Conservation (phyloP, 2,329 filamentous ascomycete species). For the Aspergillus unguis region DNA sequence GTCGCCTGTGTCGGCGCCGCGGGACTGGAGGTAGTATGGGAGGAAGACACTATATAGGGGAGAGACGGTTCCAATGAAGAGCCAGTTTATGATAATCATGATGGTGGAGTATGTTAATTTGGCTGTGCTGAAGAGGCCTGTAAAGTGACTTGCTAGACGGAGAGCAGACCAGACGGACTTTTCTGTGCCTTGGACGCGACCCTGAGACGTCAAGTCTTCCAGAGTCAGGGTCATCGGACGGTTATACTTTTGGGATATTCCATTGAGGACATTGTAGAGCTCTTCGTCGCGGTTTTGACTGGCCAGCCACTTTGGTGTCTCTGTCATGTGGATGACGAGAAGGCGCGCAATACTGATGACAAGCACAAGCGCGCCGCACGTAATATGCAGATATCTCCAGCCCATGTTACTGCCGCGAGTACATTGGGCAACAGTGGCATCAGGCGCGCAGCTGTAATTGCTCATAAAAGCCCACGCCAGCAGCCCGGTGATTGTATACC, state of each 20-base stretch:
- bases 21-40: conserved; percentile 71
- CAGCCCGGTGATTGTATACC: conserved; percentile 33
- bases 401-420: conserved; percentile 56
- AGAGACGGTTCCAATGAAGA: conserved; percentile 79
- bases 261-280: conserved; percentile 64
- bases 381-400: conserved; percentile 69
- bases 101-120: conserved; percentile 24
- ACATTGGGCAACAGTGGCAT: conserved; percentile 32
- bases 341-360: conserved; percentile 73
- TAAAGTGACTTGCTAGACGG: conserved; percentile 32
- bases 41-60: conserved; percentile 87
- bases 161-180: conserved; percentile 7
- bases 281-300: conserved; percentile 70
- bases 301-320: conserved; percentile 80
- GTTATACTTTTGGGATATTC: conserved; percentile 3
- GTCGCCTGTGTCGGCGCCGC: conserved; percentile 28
- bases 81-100: conserved; percentile 76
- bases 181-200: conserved; percentile 6
- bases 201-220: neutral
- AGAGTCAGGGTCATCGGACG: conserved; percentile 1
- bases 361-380: conserved; percentile 67
- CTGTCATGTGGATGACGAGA: conserved; percentile 73
- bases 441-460: conserved; percentile 53
- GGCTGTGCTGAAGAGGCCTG: conserved; percentile 2
- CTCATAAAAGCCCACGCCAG: conserved; percentile 74